Percentiles rank a stretch among this genome's conserved stretches.
Evolutionary conservation across 2,329 filamentous ascomycete genomes (phyloP).

Genomic region (Iodosphaeria phyllophila): DNA sequence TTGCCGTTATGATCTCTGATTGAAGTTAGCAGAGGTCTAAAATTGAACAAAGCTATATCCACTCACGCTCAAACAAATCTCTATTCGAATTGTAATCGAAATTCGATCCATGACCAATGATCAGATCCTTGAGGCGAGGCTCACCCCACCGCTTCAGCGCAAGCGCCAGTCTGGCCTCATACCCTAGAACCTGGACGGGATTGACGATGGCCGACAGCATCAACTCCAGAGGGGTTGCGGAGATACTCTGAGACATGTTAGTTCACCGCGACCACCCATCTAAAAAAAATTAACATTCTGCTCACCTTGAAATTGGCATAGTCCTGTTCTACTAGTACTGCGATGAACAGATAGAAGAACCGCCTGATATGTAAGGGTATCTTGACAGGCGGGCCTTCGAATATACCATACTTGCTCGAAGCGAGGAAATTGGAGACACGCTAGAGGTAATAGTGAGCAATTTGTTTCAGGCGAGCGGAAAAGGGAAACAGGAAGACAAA

Average conservation of each 20-base stretch:
- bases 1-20: slow-evolving; percentile 22
- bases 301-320: slow-evolving; percentile 24
- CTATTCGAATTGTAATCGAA: slow-evolving; percentile 30
- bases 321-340: slow-evolving; percentile 25
- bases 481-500: not conserved
- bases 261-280: not conserved
- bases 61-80: slow-evolving; percentile 27
- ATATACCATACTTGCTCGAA: slow-evolving; percentile 26
- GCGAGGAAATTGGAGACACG: slow-evolving; percentile 15
- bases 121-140: slow-evolving; percentile 22
- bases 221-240: slow-evolving; percentile 25
- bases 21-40: not conserved
- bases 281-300: slow-evolving; percentile 1
- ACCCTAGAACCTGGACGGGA: slow-evolving; percentile 23
- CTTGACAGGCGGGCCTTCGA: slow-evolving; percentile 21
- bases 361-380: slow-evolving; percentile 22
- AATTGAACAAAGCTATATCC: not conserved
- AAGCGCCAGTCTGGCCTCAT: slow-evolving; percentile 30
- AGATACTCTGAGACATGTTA: slow-evolving; percentile 15
- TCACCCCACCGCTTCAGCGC: slow-evolving; percentile 22
- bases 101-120: slow-evolving; percentile 15
- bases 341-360: slow-evolving; percentile 31
- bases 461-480: not conserved
- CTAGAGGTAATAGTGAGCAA: slow-evolving; percentile 8
- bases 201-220: slow-evolving; percentile 34